Evolutionary conservation across 1,284 basidiomycete genomes (phyloP), one percentile per base, ranked within the genome.

Genomic region (Violaceomyces palustris): DNA sequence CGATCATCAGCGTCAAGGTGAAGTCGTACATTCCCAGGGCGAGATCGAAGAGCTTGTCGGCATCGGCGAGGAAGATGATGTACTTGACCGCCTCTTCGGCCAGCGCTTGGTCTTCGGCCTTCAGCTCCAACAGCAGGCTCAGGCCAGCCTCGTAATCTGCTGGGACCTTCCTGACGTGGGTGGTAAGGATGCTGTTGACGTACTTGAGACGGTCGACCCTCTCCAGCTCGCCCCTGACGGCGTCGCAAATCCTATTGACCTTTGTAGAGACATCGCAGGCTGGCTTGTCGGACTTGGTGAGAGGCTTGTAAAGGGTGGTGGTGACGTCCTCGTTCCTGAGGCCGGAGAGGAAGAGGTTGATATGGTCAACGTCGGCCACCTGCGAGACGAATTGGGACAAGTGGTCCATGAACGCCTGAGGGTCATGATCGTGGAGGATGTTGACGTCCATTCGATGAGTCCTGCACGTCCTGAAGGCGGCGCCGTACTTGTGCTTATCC

Each of bases 1-100:
- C 93, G 27, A 99, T 82, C 83, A 98, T 85, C 25, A 98, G 78
- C 2, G 96, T 92, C 2, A 99, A 78, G 18, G 87, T 84, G 75
- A 98, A 96, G 74, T 99, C 90, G 74, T 99, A 99, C 90, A 97
- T 97, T 19, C 94, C 93, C 19, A 99, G 80, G 1, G 94, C 94
- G 5, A 87, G 87, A 70, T 97, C 84, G 76, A 92, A 98, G 3
- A 98, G 80, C 52, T 81, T 81, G 64, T 98, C 84, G 0, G 91
- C 89, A 67, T 97, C 90, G 14, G 90, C 89, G 24, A 99, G 81
- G 79, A 97, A 99, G 73, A 99, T 94, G 73, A 98, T 86, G 69
- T 98, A 99, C 73, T 93, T 96, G 66, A 97, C 87, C 2, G 93
- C 93, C 45, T 96, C 91, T 69, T 97, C 90, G 4, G 94, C 88